Evolutionary conservation across 2,329 filamentous ascomycete genomes (phyloP).

Genomic region (Onygena corvina): DNA sequence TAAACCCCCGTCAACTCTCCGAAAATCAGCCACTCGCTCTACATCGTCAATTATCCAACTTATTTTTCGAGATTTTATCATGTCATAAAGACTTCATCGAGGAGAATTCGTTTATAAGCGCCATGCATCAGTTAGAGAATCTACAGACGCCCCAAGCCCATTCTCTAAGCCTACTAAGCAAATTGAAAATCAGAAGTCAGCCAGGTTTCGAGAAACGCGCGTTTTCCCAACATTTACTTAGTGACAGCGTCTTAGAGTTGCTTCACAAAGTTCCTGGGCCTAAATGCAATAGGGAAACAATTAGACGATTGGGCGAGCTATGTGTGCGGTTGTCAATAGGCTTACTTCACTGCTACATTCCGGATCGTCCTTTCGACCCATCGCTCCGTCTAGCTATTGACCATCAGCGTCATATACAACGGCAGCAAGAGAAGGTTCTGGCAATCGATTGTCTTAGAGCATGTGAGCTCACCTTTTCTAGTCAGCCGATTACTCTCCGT

Average conservation of each 20-base stretch:
- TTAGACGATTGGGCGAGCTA: slow-evolving; percentile 43
- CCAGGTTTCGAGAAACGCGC: not conserved
- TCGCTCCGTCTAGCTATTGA: slow-evolving; percentile 52
- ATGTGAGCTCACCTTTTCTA: slow-evolving; percentile 58
- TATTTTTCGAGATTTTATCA: slow-evolving; percentile 26
- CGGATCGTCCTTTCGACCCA: slow-evolving; percentile 77
- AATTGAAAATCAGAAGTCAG: not conserved
- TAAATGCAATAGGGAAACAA: slow-evolving; percentile 14
- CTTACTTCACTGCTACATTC: slow-evolving; percentile 67
- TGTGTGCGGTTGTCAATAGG: slow-evolving; percentile 68
- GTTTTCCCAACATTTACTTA: not conserved
- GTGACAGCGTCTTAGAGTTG: not conserved
- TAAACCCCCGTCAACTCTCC: slow-evolving; percentile 40
- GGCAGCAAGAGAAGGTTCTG: slow-evolving; percentile 43
- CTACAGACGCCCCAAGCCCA: not conserved
- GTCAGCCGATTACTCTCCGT: slow-evolving; percentile 55
- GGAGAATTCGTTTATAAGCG: slow-evolving; percentile 19
- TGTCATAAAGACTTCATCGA: slow-evolving; percentile 29
- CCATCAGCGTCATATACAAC: slow-evolving; percentile 45
- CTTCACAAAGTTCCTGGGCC: not conserved
- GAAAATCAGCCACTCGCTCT: slow-evolving; percentile 42
- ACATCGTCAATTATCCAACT: slow-evolving; percentile 35
- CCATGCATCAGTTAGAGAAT: slow-evolving; percentile 19
- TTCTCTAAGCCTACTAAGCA: too few relatives aligned
- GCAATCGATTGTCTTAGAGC: slow-evolving; percentile 49